Base-by-base conservation (phyloP, 2,329 filamentous ascomycete species). In the Blastomyces emzantsi region DNA sequence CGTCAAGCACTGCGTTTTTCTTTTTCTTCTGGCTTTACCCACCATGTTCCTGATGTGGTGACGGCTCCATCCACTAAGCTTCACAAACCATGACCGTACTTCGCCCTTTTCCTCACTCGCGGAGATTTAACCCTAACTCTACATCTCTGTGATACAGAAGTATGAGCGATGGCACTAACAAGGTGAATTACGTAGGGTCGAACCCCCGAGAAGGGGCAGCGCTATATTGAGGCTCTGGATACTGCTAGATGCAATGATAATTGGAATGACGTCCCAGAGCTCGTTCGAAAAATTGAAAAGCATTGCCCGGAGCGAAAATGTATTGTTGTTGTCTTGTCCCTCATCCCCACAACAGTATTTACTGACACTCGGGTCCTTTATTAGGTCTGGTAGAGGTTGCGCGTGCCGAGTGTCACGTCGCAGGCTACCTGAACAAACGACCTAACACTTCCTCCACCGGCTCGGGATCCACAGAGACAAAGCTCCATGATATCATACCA, bases 261-360 rank as follows among this genome's bases (percentile, higher is more conserved):
- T 75, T 99, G 94, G 94, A 82, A 86, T 69, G 86, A 90, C 39
- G 84, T 97, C 39, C 90, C 90, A 33, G 93, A 97, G 78, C 83
- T 96, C 67, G 87, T 94, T 71, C 87, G 93, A 74, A 99, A 99
- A 78, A 84, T 97, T 72, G 89, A 89, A 72, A 97, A 99, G 77
- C 93, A 99, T 83, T 90, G 92, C 70, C 88, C 92, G 51, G 85
- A 90, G 66, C 85, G 90, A 75, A 85, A 85, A 77, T 96, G 93
- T 97, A 87, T 73, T 66, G 56, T 63, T 62, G 62, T 5, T 22
- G 17, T 28, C n/a, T 49, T n/a, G 11, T 19, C 28, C 58, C 28
- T 62, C 62, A 19, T 59, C 63, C 52, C 73, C 67, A 63, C 65
- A 60, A 65, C 25, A 22, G 43, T 39, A 28, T 49, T 36, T 15